Percentiles rank a stretch among this genome's conserved stretches.
Evolutionary conservation across 2,329 filamentous ascomycete genomes (phyloP).

Genomic region (Fusarium proliferatum): DNA sequence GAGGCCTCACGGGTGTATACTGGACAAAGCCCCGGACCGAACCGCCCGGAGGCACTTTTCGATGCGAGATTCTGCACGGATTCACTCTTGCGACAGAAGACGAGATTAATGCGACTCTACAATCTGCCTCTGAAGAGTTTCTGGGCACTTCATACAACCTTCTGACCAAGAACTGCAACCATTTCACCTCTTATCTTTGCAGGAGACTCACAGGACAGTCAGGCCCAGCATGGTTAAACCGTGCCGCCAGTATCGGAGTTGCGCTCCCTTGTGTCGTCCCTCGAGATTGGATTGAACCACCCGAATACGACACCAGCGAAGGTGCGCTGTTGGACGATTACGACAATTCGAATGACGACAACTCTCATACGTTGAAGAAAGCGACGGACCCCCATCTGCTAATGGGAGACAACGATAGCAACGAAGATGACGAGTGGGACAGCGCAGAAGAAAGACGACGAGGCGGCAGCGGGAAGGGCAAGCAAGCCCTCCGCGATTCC

Average conservation of each 20-base stretch:
- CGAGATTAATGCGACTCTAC: slow-evolving; percentile 78
- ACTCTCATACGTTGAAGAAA: slow-evolving; percentile 68
- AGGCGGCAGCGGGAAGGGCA: slow-evolving; percentile 57
- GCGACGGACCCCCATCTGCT: slow-evolving; percentile 49
- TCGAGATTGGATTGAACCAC: slow-evolving; percentile 82
- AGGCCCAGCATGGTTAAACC: slow-evolving; percentile 82
- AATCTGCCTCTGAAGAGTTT: slow-evolving; percentile 76
- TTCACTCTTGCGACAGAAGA: slow-evolving; percentile 76
- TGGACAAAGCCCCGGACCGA: slow-evolving; percentile 79
- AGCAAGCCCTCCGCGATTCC: slow-evolving; percentile 59
- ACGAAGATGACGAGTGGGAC: slow-evolving; percentile 54
- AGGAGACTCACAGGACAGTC: slow-evolving; percentile 75
- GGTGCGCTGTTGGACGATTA: slow-evolving; percentile 74
- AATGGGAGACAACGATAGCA: slow-evolving; percentile 40
- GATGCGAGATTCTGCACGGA: slow-evolving; percentile 79
- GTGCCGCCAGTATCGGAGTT: slow-evolving; percentile 84
- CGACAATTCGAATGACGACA: slow-evolving; percentile 66
- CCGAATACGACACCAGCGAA: slow-evolving; percentile 78
- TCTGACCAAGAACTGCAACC: slow-evolving; percentile 87
- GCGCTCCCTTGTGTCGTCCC: slow-evolving; percentile 86
- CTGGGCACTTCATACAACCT: slow-evolving; percentile 83
- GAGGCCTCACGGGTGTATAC: slow-evolving; percentile 80
- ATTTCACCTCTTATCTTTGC: slow-evolving; percentile 84
- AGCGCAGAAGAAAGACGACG: slow-evolving; percentile 58
- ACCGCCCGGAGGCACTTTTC: slow-evolving; percentile 82